These are phyloP conservation scores for Scheffersomyces spartinae DNA, from an alignment of 805 yeast genomes.

Conservation along the genomic window DNA sequence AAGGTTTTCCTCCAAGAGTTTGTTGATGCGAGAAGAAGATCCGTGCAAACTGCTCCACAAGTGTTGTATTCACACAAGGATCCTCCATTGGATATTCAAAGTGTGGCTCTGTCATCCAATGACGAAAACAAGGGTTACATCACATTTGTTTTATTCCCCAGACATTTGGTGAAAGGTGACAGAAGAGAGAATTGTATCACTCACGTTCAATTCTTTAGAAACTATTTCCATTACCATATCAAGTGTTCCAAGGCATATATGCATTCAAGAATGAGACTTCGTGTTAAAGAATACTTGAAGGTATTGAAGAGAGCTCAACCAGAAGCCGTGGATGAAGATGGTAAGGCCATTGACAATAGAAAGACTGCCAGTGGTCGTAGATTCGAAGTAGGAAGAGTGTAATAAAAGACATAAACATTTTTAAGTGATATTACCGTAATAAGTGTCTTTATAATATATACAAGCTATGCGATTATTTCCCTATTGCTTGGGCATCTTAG, in stretches of 20 bases:
- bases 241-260: slow-evolving; percentile 96
- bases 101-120: slow-evolving; percentile 14
- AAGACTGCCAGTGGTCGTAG: slow-evolving; percentile 68
- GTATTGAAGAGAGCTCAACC: slow-evolving; percentile 95
- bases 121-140: slow-evolving; percentile 39
- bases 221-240: slow-evolving; percentile 96
- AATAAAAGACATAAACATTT: background rate
- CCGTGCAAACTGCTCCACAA: slow-evolving; percentile 97
- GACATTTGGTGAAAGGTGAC: slow-evolving; percentile 53
- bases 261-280: slow-evolving; percentile 96
- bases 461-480: slow-evolving; percentile 3
- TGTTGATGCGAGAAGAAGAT: slow-evolving; percentile 90
- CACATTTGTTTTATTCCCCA: slow-evolving; percentile 68
- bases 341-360: slow-evolving; percentile 32
- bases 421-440: background rate
- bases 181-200: slow-evolving; percentile 81
- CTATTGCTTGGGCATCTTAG: slow-evolving; percentile 83
- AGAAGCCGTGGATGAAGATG: slow-evolving; percentile 70
- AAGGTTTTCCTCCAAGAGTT: slow-evolving; percentile 87
- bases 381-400: slow-evolving; percentile 25
- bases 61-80: slow-evolving; percentile 82
- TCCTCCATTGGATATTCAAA: slow-evolving; percentile 73
- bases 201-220: slow-evolving; percentile 86
- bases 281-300: slow-evolving; percentile 89
- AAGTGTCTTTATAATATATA: too few relatives aligned